A percentile compares a stretch with the other conserved stretches of the same genome.
These are phyloP conservation scores for Bassia scoparia DNA, from an alignment of 148 eudicot genomes.

Conservation along the genomic window DNA sequence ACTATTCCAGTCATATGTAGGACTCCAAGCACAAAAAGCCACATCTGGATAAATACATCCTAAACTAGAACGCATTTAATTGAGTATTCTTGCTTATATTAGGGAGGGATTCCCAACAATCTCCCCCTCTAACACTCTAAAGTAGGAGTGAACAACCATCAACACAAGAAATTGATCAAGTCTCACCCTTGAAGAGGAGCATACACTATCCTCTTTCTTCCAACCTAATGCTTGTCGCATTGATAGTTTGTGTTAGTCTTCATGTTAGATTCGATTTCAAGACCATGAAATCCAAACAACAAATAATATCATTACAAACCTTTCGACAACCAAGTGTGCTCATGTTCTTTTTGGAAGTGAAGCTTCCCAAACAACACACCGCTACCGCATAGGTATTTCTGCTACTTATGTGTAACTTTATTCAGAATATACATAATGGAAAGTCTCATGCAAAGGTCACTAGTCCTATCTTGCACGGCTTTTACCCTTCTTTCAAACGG, in stretches of 20 bases:
- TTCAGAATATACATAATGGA: not conserved
- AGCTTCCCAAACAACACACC: not conserved
- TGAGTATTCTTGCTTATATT: too few relatives aligned
- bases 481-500: not conserved
- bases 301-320: not conserved
- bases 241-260: not conserved
- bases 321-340: not conserved
- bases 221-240: not conserved
- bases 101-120: not conserved
- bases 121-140: not conserved
- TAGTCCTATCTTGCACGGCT: too few relatives aligned
- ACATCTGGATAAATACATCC: too few relatives aligned
- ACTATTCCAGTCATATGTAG: too few relatives aligned
- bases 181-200: not conserved
- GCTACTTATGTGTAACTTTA: not conserved
- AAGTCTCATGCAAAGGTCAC: conserved; percentile 1
- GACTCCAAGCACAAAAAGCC: too few relatives aligned
- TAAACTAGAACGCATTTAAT: too few relatives aligned
- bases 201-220: not conserved
- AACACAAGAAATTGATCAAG: not conserved
- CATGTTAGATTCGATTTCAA: not conserved
- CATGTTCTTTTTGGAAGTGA: not conserved
- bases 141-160: not conserved
- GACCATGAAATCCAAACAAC: too few relatives aligned
- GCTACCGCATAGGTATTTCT: not conserved